Percentiles rank a stretch among this genome's conserved stretches.
These are phyloP conservation scores for Gremmenia infestans DNA, from an alignment of 2,329 filamentous ascomycete species.

Conservation along the genomic window DNA sequence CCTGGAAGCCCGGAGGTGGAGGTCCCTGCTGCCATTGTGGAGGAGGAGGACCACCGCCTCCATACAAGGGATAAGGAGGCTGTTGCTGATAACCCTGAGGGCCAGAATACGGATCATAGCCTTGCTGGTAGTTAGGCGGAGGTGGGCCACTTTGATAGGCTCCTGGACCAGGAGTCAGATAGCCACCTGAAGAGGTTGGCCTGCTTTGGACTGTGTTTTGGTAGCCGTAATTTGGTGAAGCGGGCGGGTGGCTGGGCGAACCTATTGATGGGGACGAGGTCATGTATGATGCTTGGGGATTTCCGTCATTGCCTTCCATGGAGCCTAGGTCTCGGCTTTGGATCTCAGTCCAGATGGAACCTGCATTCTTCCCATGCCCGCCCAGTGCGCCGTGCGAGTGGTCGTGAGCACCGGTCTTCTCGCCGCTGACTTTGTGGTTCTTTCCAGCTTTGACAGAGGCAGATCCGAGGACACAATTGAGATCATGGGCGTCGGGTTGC, in stretches of 20 bases:
- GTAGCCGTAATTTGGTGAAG: slow-evolving; percentile 26
- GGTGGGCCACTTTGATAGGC: slow-evolving; percentile 17
- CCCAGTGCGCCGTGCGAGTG: slow-evolving; percentile 31
- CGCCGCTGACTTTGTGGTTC: slow-evolving; percentile 59
- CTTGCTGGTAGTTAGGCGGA: slow-evolving; percentile 13
- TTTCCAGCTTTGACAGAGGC: slow-evolving; percentile 77
- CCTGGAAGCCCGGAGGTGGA: slow-evolving; percentile 5
- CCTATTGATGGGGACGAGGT: slow-evolving; percentile 19
- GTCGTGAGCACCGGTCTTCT: slow-evolving; percentile 28
- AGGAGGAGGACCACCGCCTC: slow-evolving; percentile 3
- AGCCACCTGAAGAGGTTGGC: slow-evolving; percentile 21
- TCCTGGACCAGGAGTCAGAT: slow-evolving; percentile 21
- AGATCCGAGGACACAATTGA: slow-evolving; percentile 74
- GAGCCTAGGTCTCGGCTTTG: slow-evolving; percentile 52
- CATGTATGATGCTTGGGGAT: slow-evolving; percentile 27
- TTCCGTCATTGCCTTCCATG: slow-evolving; percentile 46
- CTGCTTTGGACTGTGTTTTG: slow-evolving; percentile 18
- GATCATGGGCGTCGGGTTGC: slow-evolving; percentile 58
- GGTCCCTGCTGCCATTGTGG: slow-evolving; percentile 1
- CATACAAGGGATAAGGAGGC: slow-evolving; percentile 4
- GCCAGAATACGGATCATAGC: neutral
- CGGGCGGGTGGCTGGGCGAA: slow-evolving; percentile 15
- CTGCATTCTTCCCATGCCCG: slow-evolving; percentile 52
- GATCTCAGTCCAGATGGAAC: slow-evolving; percentile 58
- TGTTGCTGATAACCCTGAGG: slow-evolving; percentile 8